Evolutionary conservation across 164 flowering plant species (phyloP), one percentile per base, ranked within the genome.

Genomic region (Sedum album): DNA sequence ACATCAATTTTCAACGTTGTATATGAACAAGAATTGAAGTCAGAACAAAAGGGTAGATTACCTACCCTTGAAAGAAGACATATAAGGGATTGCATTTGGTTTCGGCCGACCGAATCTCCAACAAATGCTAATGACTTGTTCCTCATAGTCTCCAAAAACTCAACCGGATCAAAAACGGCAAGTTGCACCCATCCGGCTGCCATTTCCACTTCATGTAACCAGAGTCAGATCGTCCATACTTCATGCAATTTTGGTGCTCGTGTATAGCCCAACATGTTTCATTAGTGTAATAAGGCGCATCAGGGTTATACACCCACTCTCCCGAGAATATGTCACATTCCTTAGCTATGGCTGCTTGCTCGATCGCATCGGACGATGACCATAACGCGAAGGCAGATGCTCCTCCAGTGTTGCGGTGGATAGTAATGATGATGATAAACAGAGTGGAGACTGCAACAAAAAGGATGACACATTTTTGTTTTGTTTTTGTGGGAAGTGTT

Each of bases 51-150:
- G n/a, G n/a, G n/a, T n/a, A n/a, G n/a, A n/a, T n/a, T n/a, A n/a
- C n/a, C n/a, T 35, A 35, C 38, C 38, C 38, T 35, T 35, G 38
- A 35, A 35, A 35, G 38, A 35, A 35, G 38, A 35, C 38, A 35
- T 3, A 35, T 35, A 35, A 35, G 38, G 7, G 38, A 35, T 7
- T 35, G 38, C 38, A 35, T 35, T 35, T 35, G 38, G 38, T 89
- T 89, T 68, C 96, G 82, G 0, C 73, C 85, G 9, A 89, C 86
- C 39, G 96, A 89, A 60, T 89, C 96, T 1, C 96, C 92, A 15
- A 89, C 87, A 73, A 89, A 87, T 2, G 88, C 93, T 79, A 89
- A 4, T 1, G 86, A 78, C 76, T 83, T 89, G 35, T 76, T 87
- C 68, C 85, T 75, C 2, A 87, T 71, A 10, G 82, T 60, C 35